These are phyloP conservation scores for Epichloe elymi DNA, from an alignment of 2,329 filamentous ascomycete species.

Conservation along the genomic window DNA sequence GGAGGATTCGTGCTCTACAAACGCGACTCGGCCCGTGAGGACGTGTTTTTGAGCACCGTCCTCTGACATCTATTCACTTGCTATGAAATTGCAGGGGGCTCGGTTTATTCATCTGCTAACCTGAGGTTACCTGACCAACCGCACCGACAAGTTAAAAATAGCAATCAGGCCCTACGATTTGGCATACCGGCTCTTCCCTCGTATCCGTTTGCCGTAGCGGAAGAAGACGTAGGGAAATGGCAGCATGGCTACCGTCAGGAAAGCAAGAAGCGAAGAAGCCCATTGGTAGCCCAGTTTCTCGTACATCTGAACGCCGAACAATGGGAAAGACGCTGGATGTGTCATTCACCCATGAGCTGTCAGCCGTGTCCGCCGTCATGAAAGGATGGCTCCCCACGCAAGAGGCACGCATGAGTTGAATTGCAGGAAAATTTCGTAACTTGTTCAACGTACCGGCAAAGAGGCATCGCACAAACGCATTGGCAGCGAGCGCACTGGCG, in stretches of 20 bases:
- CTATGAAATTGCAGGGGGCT: not conserved
- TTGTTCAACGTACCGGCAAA: slow-evolving; percentile 47
- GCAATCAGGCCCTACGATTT: slow-evolving; percentile 11
- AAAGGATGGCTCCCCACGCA: not conserved
- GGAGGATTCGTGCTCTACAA: not conserved
- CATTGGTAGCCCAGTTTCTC: slow-evolving; percentile 54
- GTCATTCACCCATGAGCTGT: not conserved
- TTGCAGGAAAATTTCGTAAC: slow-evolving; percentile 1
- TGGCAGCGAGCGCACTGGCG: slow-evolving; percentile 68
- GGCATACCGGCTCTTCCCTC: slow-evolving; percentile 41
- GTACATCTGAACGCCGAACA: slow-evolving; percentile 67
- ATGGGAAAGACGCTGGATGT: slow-evolving; percentile 52
- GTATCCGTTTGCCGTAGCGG: slow-evolving; percentile 43
- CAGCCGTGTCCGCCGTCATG: slow-evolving; percentile 4
- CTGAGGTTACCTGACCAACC: too few species aligned
- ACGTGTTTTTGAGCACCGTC: not conserved
- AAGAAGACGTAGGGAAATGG: slow-evolving; percentile 54
- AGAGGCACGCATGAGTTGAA: not conserved
- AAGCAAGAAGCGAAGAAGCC: slow-evolving; percentile 49
- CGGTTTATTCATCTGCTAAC: not conserved
- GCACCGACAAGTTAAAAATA: not conserved
- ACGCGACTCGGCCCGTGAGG: not conserved
- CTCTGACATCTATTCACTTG: not conserved
- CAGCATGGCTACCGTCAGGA: slow-evolving; percentile 47
- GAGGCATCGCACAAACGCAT: slow-evolving; percentile 63